Evolutionary conservation across 2,329 filamentous ascomycete genomes (phyloP).

Genomic region (Aspergillus sp.): DNA sequence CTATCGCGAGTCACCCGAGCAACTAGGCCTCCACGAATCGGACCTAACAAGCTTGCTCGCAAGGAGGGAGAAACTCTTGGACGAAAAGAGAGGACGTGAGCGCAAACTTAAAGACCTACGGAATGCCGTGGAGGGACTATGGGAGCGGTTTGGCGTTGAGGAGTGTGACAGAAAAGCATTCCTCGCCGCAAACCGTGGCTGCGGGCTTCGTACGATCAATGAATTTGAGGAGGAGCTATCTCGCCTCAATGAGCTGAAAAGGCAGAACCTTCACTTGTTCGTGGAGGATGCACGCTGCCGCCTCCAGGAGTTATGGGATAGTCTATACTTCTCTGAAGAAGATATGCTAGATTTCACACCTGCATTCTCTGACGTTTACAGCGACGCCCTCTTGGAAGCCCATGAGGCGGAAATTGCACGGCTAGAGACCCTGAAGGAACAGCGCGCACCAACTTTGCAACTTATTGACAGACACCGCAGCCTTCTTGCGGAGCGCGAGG

Average conservation of each 20-base stretch:
- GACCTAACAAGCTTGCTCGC: slow-evolving; percentile 71
- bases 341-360: slow-evolving; percentile 99
- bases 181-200: slow-evolving; percentile 82
- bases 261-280: slow-evolving; percentile 91
- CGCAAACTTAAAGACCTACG: slow-evolving; percentile 74
- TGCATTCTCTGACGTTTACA: slow-evolving; percentile 95
- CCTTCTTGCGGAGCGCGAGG: slow-evolving; percentile 81
- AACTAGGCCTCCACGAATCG: slow-evolving; percentile 86
- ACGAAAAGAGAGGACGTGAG: slow-evolving; percentile 87
- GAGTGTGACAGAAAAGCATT: slow-evolving; percentile 82
- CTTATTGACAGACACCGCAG: slow-evolving; percentile 81
- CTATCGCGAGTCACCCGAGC: slow-evolving; percentile 87
- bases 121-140: slow-evolving; percentile 76
- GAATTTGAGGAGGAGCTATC: slow-evolving; percentile 91
- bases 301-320: slow-evolving; percentile 93
- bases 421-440: slow-evolving; percentile 77
- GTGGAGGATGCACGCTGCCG: slow-evolving; percentile 90
- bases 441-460: slow-evolving; percentile 79
- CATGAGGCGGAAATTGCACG: slow-evolving; percentile 89
- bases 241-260: slow-evolving; percentile 86
- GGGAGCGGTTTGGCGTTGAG: slow-evolving; percentile 83
- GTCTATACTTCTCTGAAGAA: slow-evolving; percentile 90
- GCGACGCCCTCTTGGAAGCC: slow-evolving; percentile 88
- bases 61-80: slow-evolving; percentile 77
- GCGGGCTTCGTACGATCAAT: slow-evolving; percentile 86